A percentile compares a stretch with the other conserved stretches of the same genome.
phyloP scores from a whole-genome alignment of 1,284 basidiomycete genomes.

The Apiotrichum montevideense region DNA sequence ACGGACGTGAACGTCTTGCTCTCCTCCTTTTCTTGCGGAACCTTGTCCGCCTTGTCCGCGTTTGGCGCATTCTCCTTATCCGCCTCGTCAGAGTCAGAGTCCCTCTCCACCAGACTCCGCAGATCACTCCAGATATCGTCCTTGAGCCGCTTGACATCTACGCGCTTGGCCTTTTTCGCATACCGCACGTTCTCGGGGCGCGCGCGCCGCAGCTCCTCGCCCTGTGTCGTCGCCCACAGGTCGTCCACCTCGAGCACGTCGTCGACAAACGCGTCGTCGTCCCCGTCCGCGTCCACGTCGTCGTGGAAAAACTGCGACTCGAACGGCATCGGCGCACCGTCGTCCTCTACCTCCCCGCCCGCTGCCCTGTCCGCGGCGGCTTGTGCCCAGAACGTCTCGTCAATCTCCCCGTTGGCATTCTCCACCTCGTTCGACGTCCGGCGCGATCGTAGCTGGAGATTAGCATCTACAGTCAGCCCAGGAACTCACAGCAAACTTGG shows the following conservation, averaged over 20 bases:
- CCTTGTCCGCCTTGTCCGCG: no score
- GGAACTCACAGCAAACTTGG: conserved; percentile 72
- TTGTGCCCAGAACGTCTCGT: conserved; percentile 92
- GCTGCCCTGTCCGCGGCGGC: conserved; percentile 74
- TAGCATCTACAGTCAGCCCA: background rate
- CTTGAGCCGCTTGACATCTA: conserved; percentile 94
- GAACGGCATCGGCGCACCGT: conserved; percentile 65
- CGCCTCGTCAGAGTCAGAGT: background rate
- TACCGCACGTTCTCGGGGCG: conserved; percentile 89
- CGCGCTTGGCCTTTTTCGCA: conserved; percentile 90
- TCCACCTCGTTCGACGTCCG: conserved; percentile 43
- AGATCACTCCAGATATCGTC: conserved; percentile 96
- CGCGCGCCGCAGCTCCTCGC: conserved; percentile 65
- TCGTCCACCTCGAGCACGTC: conserved; percentile 69
- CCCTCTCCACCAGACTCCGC: conserved; percentile 56
- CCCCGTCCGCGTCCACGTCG: conserved; percentile 73
- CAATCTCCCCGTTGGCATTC: conserved; percentile 69
- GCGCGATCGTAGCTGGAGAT: conserved; percentile 67
- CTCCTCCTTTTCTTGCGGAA: background rate
- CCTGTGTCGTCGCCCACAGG: conserved; percentile 71
- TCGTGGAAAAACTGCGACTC: conserved; percentile 97
- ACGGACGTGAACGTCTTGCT: conserved; percentile 71
- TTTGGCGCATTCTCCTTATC: background rate
- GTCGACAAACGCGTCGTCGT: conserved; percentile 58
- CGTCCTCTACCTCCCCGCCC: conserved; percentile 54